phyloP scores from a whole-genome alignment of 2,329 filamentous ascomycete genomes.

The Ceratocystis cacaofunesta region DNA sequence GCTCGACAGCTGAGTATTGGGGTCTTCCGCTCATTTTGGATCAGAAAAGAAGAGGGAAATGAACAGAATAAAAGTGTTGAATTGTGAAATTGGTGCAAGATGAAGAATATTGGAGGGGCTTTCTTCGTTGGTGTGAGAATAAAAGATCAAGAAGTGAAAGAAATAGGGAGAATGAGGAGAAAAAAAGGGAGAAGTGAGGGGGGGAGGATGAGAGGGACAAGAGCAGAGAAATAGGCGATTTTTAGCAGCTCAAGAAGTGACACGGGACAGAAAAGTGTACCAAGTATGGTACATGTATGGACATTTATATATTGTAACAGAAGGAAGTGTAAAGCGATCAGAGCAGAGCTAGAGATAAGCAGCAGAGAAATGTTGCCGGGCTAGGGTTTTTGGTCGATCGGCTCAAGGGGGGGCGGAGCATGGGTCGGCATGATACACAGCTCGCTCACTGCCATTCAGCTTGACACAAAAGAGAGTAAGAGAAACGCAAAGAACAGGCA shows the following conservation, averaged over 20 bases:
- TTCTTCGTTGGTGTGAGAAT: background rate
- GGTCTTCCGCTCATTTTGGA: conserved; percentile 14
- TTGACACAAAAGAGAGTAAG: background rate
- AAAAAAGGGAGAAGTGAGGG: background rate
- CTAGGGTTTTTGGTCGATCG: background rate
- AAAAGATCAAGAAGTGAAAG: background rate
- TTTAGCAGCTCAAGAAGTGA: background rate
- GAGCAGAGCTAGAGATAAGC: background rate
- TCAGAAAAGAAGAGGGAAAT: background rate
- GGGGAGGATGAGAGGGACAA: background rate
- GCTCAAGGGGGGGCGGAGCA: background rate
- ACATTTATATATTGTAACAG: background rate
- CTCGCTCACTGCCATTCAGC: background rate
- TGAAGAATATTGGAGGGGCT: background rate
- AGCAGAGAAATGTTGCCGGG: background rate
- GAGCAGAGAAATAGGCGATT: background rate
- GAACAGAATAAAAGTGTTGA: background rate
- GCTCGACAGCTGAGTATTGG: conserved; percentile 14
- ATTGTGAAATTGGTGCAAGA: background rate
- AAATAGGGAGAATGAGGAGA: background rate
- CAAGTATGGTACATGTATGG: background rate
- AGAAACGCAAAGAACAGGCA: background rate
- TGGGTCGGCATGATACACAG: conserved; percentile 4
- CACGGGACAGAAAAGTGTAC: background rate
- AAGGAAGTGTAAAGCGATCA: background rate